These are phyloP conservation scores for Nicotiana tabacum DNA, from an alignment of 257 asterid species.

Conservation along the genomic window DNA sequence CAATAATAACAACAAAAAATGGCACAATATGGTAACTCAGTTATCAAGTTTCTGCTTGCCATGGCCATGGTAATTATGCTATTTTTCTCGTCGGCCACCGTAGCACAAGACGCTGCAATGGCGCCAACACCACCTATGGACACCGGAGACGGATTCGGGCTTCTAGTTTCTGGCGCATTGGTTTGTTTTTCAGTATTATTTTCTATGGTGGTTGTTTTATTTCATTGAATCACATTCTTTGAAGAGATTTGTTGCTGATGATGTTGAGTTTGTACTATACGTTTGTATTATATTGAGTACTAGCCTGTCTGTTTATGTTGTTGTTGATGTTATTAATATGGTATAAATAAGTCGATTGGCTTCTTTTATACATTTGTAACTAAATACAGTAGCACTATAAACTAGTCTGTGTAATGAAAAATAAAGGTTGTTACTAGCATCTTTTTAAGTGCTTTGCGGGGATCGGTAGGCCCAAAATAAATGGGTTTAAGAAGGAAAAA, in stretches of 20 bases:
- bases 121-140: slow-evolving; percentile 8
- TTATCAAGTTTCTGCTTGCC: neutral
- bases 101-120: neutral
- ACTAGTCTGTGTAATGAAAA: neutral
- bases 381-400: no score
- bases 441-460: no score
- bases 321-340: neutral
- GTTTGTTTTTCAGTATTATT: neutral
- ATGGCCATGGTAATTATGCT: neutral
- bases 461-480: no score
- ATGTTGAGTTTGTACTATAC: neutral
- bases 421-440: no score
- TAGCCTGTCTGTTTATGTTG: neutral
- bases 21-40: neutral
- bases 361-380: neutral
- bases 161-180: neutral
- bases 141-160: neutral
- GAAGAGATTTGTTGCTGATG: neutral
- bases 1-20: neutral
- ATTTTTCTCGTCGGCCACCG: neutral
- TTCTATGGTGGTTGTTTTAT: neutral
- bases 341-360: slow-evolving; percentile 2
- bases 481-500: no score
- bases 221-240: neutral
- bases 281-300: neutral